These are phyloP conservation scores for Chenopodium suecicum DNA, from an alignment of 148 eudicot species.

Conservation along the genomic window DNA sequence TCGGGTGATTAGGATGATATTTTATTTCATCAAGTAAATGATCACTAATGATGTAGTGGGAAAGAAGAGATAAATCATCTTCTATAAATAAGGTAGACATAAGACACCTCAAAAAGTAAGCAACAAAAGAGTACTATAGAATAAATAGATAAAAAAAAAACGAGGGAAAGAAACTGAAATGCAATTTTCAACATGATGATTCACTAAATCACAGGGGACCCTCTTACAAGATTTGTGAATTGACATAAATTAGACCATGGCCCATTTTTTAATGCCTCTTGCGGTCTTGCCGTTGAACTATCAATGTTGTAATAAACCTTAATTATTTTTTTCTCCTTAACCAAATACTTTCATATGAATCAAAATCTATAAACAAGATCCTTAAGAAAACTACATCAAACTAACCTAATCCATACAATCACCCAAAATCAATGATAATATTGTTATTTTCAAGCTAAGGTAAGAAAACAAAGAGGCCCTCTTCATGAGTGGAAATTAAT, in stretches of 20 bases:
- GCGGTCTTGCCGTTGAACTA: slow-evolving; percentile 11
- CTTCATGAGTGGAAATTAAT: too few relatives aligned
- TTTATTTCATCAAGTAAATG: neutral
- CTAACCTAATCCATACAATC: neutral
- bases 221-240: slow-evolving; percentile 32
- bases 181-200: slow-evolving; percentile 36
- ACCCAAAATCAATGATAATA: too few relatives aligned
- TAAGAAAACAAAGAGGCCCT: too few relatives aligned
- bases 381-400: slow-evolving; percentile 11
- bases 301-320: slow-evolving; percentile 3
- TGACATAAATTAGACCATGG: slow-evolving; percentile 30
- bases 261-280: slow-evolving; percentile 1
- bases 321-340: neutral
- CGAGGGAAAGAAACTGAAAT: slow-evolving; percentile 14
- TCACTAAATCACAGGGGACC: slow-evolving; percentile 36
- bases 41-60: neutral
- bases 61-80: slow-evolving; percentile 9
- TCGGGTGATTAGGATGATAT: too few relatives aligned
- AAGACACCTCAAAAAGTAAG: slow-evolving; percentile 27
- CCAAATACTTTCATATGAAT: neutral
- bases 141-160: slow-evolving; percentile 4
- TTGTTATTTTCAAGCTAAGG: too few relatives aligned
- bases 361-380: slow-evolving; percentile 14
- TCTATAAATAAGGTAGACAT: slow-evolving; percentile 17
- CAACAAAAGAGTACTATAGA: neutral